Evolutionary conservation across 306 rosid genomes (phyloP).

Genomic region (Cyclanthera cordifolia): DNA sequence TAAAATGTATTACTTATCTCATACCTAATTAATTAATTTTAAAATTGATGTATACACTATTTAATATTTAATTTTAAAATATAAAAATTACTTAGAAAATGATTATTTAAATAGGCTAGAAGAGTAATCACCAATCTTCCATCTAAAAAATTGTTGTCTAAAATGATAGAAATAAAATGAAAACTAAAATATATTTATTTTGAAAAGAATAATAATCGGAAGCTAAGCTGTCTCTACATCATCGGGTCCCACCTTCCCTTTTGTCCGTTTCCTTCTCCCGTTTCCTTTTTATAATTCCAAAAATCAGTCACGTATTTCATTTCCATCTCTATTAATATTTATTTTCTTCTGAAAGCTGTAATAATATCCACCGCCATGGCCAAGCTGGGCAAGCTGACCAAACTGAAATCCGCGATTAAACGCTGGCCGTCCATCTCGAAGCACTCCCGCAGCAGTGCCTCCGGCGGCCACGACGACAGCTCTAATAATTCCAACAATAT

Average conservation of each 20-base stretch:
- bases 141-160: too few relatives aligned
- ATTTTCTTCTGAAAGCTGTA: too few relatives aligned
- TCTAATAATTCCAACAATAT: background rate
- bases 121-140: too few relatives aligned
- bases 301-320: background rate
- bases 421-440: conserved; percentile 70
- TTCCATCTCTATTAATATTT: background rate
- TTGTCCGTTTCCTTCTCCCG: background rate
- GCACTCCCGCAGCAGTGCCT: conserved; percentile 38
- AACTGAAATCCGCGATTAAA: conserved; percentile 74
- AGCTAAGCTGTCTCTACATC: background rate
- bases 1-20: too few relatives aligned
- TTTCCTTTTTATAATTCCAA: background rate
- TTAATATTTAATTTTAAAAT: too few relatives aligned
- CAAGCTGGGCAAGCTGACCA: conserved; percentile 56
- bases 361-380: conserved; percentile 30
- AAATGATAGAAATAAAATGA: too few relatives aligned
- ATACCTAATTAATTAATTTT: too few relatives aligned
- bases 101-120: too few relatives aligned
- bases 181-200: too few relatives aligned
- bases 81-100: too few relatives aligned
- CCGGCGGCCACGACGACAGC: background rate
- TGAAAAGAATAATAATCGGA: too few relatives aligned
- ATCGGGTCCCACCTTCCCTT: background rate
- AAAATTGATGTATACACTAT: too few relatives aligned